Evolutionary conservation across 1,139 yeast species (phyloP).

Genomic region (Debaryomyces robertsiae): DNA sequence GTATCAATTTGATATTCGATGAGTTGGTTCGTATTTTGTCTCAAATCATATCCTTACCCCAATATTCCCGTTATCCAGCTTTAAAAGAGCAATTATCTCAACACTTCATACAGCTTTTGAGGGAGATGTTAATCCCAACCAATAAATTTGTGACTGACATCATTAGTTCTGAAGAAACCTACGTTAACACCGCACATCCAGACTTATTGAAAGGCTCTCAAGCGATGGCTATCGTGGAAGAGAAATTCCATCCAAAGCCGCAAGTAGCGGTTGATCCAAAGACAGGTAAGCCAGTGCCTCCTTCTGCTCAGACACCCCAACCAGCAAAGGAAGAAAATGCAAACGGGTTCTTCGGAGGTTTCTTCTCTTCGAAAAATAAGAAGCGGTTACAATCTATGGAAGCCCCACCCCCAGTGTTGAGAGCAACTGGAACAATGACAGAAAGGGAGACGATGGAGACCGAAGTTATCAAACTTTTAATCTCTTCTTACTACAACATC

Average conservation of each 20-base stretch:
- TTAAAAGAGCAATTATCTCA: slow-evolving; percentile 84
- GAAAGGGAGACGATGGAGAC: slow-evolving; percentile 97
- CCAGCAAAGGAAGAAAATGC: slow-evolving; percentile 25
- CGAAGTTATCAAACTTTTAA: slow-evolving; percentile 90
- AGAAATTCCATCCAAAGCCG: slow-evolving; percentile 80
- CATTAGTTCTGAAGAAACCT: slow-evolving; percentile 84
- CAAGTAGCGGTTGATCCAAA: slow-evolving; percentile 88
- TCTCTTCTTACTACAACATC: slow-evolving; percentile 85
- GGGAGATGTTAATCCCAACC: slow-evolving; percentile 82
- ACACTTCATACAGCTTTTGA: slow-evolving; percentile 76
- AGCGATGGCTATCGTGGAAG: slow-evolving; percentile 94
- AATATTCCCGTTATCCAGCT: slow-evolving; percentile 85
- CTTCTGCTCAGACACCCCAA: slow-evolving; percentile 36
- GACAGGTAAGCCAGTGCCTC: slow-evolving; percentile 77
- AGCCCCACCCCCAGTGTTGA: slow-evolving; percentile 93
- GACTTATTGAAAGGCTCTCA: slow-evolving; percentile 92
- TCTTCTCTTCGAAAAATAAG: slow-evolving; percentile 89
- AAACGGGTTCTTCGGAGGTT: slow-evolving; percentile 90
- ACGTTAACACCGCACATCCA: slow-evolving; percentile 97
- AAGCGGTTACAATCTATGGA: slow-evolving; percentile 95
- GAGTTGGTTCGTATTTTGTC: slow-evolving; percentile 89
- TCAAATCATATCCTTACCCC: slow-evolving; percentile 79
- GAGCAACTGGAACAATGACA: slow-evolving; percentile 93
- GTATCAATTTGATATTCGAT: slow-evolving; percentile 89
- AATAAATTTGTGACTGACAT: slow-evolving; percentile 82